phyloP scores from a whole-genome alignment of 371 early-diverging fungal genomes.

The Mortierella sp. region DNA sequence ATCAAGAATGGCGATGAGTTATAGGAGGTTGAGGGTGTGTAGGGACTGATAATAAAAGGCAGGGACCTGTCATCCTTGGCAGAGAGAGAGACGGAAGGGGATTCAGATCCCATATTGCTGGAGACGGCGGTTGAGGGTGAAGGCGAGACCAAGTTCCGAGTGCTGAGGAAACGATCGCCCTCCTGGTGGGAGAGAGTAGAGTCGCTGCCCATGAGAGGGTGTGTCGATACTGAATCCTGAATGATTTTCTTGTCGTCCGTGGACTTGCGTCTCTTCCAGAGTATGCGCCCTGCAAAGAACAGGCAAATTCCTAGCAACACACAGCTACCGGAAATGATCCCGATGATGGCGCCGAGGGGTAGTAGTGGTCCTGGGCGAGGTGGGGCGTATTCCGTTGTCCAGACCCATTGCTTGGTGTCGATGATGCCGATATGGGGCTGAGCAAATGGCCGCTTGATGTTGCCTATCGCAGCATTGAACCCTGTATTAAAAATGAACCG shows the following conservation, averaged over 20 bases:
- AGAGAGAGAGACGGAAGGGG: not conserved
- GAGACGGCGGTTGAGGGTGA: not conserved
- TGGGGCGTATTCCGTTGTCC: slow-evolving; percentile 1
- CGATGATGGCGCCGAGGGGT: slow-evolving; percentile 8
- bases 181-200: not conserved
- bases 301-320: not conserved
- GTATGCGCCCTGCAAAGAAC: slow-evolving; percentile 11
- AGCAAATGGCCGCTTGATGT: not conserved
- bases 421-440: slow-evolving; percentile 26
- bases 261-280: slow-evolving; percentile 7
- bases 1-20: not conserved
- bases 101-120: not conserved
- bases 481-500: not conserved
- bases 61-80: slow-evolving; percentile 2
- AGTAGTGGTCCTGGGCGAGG: not conserved
- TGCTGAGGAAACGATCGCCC: slow-evolving; percentile 1
- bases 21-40: not conserved
- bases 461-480: not conserved
- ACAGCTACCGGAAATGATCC: slow-evolving; percentile 16
- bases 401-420: slow-evolving; percentile 7
- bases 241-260: not conserved
- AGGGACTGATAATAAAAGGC: slow-evolving; percentile 17
- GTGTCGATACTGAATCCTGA: slow-evolving; percentile 12
- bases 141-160: not conserved
- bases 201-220: slow-evolving; percentile 23